Evolutionary conservation across 176 grass and related monocot species (phyloP).

Genomic region (Eragrostis curvula): DNA sequence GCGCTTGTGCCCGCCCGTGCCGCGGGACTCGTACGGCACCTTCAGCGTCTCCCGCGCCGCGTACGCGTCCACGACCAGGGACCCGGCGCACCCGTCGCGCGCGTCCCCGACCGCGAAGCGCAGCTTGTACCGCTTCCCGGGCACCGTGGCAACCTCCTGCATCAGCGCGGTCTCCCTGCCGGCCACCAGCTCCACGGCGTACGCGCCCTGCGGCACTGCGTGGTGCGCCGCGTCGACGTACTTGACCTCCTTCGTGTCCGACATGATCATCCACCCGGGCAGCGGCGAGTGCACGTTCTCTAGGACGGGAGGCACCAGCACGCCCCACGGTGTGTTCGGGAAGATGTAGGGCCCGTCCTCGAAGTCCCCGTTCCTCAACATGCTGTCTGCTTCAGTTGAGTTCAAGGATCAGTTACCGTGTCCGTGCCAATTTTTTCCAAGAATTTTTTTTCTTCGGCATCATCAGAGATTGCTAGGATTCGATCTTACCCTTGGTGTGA

Average conservation of each 20-base stretch:
- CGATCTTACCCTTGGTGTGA: slow-evolving; percentile 20
- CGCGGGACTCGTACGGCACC: slow-evolving; percentile 45
- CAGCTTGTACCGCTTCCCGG: slow-evolving; percentile 46
- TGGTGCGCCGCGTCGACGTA: slow-evolving; percentile 59
- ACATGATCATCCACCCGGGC: slow-evolving; percentile 64
- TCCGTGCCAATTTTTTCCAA: too few species aligned
- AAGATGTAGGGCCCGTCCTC: slow-evolving; percentile 64
- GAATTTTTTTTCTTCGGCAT: not conserved
- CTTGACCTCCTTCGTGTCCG: slow-evolving; percentile 57
- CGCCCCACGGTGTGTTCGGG: slow-evolving; percentile 46
- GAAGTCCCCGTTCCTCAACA: slow-evolving; percentile 56
- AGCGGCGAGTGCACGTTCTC: slow-evolving; percentile 61
- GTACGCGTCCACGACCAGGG: slow-evolving; percentile 54
- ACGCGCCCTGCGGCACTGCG: slow-evolving; percentile 48
- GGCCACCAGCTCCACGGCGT: slow-evolving; percentile 68
- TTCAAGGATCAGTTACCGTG: not conserved
- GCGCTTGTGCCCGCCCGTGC: slow-evolving; percentile 43
- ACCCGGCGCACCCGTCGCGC: slow-evolving; percentile 32
- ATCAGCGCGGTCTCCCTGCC: slow-evolving; percentile 57
- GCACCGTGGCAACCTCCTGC: slow-evolving; percentile 52
- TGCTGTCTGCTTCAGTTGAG: slow-evolving; percentile 6
- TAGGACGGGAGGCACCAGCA: slow-evolving; percentile 55
- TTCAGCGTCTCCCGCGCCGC: slow-evolving; percentile 34
- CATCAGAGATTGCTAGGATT: not conserved
- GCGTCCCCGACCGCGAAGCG: slow-evolving; percentile 63